These are phyloP conservation scores for Posidonia australis DNA, from an alignment of 106 monocot species.

Conservation along the genomic window DNA sequence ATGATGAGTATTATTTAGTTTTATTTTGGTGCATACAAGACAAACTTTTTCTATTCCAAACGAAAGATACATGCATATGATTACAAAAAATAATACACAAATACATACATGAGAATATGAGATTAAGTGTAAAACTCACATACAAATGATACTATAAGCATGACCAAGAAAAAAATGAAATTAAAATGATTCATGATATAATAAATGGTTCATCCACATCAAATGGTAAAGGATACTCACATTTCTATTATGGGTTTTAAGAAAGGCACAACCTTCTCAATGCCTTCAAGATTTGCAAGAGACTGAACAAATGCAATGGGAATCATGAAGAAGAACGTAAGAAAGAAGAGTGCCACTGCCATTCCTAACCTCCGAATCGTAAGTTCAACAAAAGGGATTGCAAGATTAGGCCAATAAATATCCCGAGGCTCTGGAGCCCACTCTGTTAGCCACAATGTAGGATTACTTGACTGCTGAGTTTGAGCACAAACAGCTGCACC, in stretches of 20 bases:
- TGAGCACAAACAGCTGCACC: constrained; percentile 95
- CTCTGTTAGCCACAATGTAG: constrained; percentile 83
- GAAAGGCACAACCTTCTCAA: constrained; percentile 62
- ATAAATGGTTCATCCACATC: too few relatives aligned
- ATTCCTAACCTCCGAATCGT: constrained; percentile 63
- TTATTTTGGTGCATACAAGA: too few relatives aligned
- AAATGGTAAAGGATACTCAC: constrained; percentile 29
- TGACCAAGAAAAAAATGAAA: too few relatives aligned
- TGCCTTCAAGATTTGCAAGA: constrained; percentile 73
- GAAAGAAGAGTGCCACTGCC: constrained; percentile 61
- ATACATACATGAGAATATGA: too few relatives aligned
- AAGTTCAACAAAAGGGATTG: constrained; percentile 72
- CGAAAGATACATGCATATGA: too few relatives aligned
- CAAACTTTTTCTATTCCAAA: too few relatives aligned
- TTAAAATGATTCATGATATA: too few relatives aligned
- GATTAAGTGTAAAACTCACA: too few relatives aligned
- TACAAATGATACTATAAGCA: too few relatives aligned
- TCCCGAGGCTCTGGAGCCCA: constrained; percentile 98
- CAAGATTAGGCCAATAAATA: constrained; percentile 83
- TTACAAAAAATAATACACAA: too few relatives aligned
- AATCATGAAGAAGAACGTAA: constrained; percentile 88
- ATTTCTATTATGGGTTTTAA: constrained; percentile 59
- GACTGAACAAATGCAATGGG: constrained; percentile 91
- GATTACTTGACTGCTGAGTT: constrained; percentile 86
- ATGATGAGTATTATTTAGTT: too few relatives aligned